Evolutionary conservation across 2,329 filamentous ascomycete species (phyloP).

Genomic region (Fusarium lyarnte): DNA sequence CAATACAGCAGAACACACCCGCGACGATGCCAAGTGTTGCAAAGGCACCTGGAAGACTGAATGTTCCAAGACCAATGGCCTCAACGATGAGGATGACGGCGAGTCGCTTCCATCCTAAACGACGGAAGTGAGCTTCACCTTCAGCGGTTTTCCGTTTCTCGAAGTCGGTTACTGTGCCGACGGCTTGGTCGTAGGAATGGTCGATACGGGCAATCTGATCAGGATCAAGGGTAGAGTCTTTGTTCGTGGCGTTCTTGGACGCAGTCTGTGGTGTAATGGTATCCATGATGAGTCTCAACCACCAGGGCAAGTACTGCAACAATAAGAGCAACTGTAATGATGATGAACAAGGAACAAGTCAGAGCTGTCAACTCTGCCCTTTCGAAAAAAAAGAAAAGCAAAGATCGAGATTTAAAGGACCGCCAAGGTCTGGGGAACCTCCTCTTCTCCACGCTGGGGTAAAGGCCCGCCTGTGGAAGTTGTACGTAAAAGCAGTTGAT

Average conservation of each 20-base stretch:
- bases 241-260: background rate
- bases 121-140: constrained; percentile 35
- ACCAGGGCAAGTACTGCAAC: background rate
- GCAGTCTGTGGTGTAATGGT: background rate
- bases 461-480: background rate
- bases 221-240: background rate
- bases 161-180: constrained; percentile 37
- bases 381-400: background rate
- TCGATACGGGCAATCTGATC: constrained; percentile 24
- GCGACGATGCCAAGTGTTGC: constrained; percentile 44
- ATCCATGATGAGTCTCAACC: background rate
- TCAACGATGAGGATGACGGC: constrained; percentile 39
- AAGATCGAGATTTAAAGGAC: background rate
- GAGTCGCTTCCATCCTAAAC: constrained; percentile 39
- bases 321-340: background rate
- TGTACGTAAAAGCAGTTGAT: constrained; percentile 21
- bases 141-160: constrained; percentile 37
- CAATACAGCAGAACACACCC: constrained; percentile 49
- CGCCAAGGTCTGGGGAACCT: constrained; percentile 22
- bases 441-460: constrained; percentile 9
- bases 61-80: constrained; percentile 39
- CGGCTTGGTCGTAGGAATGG: constrained; percentile 31
- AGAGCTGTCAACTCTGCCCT: background rate
- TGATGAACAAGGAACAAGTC: background rate
- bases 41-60: constrained; percentile 39